phyloP scores from a whole-genome alignment of 1,139 yeast species.

The Pneumocystis oryctolagi region DNA sequence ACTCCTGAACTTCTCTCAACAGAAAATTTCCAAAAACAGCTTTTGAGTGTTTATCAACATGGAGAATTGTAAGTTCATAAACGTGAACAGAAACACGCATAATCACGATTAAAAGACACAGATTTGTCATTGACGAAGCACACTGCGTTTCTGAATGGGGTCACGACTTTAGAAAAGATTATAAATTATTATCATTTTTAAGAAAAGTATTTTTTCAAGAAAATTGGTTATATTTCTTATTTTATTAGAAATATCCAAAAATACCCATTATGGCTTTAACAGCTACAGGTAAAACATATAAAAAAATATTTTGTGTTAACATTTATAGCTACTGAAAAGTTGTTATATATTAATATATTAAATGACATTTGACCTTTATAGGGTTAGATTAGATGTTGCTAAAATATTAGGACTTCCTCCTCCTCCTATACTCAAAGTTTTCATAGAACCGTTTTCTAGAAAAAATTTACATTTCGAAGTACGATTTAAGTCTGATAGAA shows the following conservation, averaged over 20 bases:
- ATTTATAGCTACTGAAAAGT: background rate
- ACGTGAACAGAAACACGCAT: background rate
- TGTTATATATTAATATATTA: background rate
- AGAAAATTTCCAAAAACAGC: constrained; percentile 16
- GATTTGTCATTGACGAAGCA: constrained; percentile 79
- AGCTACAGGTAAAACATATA: constrained; percentile 47
- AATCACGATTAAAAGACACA: constrained; percentile 10
- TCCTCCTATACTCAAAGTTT: constrained; percentile 12
- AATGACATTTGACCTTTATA: background rate
- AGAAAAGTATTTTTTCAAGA: constrained; percentile 32
- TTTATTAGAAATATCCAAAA: constrained; percentile 29
- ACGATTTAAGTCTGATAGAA: constrained; percentile 25
- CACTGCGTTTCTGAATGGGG: constrained; percentile 93
- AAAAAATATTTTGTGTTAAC: background rate
- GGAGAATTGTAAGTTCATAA: constrained; percentile 11
- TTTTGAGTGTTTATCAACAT: constrained; percentile 13
- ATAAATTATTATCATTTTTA: constrained; percentile 55
- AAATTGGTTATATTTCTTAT: constrained; percentile 13
- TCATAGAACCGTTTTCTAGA: constrained; percentile 40
- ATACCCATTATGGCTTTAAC: constrained; percentile 78
- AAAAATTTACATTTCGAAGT: constrained; percentile 67
- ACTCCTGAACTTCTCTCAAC: constrained; percentile 49
- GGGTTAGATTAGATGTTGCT: constrained; percentile 18
- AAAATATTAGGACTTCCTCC: constrained; percentile 16
- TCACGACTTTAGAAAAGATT: constrained; percentile 77